These are phyloP conservation scores for Cladosporium sp. DNA, from an alignment of 2,329 filamentous ascomycete genomes.

Conservation along the genomic window DNA sequence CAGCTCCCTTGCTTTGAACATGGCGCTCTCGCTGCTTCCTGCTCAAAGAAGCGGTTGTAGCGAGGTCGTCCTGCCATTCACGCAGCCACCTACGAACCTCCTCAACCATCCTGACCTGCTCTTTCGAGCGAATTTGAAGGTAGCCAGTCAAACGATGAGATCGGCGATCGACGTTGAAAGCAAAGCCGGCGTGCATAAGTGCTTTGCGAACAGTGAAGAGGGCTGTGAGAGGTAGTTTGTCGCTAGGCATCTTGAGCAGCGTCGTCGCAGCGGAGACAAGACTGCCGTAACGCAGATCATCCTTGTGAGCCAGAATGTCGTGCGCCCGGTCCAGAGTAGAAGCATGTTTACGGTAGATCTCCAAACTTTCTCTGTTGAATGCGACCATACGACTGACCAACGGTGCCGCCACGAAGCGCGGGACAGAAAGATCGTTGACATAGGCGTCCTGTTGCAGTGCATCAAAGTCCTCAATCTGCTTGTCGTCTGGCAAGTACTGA, in stretches of 20 bases:
- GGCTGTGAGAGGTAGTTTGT: constrained; percentile 36
- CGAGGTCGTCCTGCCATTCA: constrained; percentile 52
- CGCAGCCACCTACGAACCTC: constrained; percentile 56
- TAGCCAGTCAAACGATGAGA: constrained; percentile 56
- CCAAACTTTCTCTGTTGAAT: constrained; percentile 48
- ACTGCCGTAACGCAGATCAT: constrained; percentile 48
- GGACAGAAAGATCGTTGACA: constrained; percentile 44
- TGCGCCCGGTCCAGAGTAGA: constrained; percentile 52
- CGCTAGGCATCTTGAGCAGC: constrained; percentile 37
- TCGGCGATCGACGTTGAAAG: constrained; percentile 57
- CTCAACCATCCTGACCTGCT: constrained; percentile 55
- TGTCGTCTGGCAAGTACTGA: constrained; percentile 52
- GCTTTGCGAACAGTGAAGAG: constrained; percentile 72
- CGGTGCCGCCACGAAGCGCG: constrained; percentile 47
- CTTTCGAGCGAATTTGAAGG: constrained; percentile 62
- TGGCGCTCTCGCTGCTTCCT: constrained; percentile 17
- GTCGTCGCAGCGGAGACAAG: constrained; percentile 48
- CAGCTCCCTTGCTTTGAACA: constrained; percentile 23
- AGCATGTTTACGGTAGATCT: constrained; percentile 50
- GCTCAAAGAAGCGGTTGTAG: constrained; percentile 24
- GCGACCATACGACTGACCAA: constrained; percentile 45
- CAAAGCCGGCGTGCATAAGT: constrained; percentile 60
- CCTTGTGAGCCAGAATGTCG: constrained; percentile 45
- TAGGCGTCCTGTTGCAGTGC: constrained; percentile 38
- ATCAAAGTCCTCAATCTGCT: constrained; percentile 34